Evolutionary conservation across 768 basidiomycete genomes (phyloP).

Genomic region (Tricholomella constricta): DNA sequence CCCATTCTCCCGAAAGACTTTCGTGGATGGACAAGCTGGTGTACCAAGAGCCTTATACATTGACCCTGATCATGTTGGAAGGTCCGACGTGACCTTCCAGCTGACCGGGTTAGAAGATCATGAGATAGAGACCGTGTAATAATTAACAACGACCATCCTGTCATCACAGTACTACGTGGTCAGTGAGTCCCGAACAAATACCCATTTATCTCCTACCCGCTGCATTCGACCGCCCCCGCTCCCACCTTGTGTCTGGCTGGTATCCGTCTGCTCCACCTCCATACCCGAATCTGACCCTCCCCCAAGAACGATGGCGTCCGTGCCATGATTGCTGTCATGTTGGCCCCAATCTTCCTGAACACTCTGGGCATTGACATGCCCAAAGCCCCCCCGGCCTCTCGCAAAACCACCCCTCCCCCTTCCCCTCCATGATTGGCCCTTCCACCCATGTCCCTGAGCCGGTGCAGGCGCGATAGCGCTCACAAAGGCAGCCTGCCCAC

Average conservation of each 20-base stretch:
- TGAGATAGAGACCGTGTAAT: slow-evolving; percentile 40
- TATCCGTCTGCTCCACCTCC: slow-evolving; percentile 16
- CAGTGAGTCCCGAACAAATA: slow-evolving; percentile 55
- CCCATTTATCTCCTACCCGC: slow-evolving; percentile 71
- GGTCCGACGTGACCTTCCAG: slow-evolving; percentile 45
- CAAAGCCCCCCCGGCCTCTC: slow-evolving; percentile 42
- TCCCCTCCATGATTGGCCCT: slow-evolving; percentile 31
- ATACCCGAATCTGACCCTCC: slow-evolving; percentile 34
- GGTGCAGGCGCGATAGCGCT: slow-evolving; percentile 13
- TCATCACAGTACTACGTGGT: slow-evolving; percentile 24
- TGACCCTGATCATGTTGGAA: slow-evolving; percentile 22
- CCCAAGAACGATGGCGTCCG: slow-evolving; percentile 64
- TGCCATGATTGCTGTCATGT: slow-evolving; percentile 35
- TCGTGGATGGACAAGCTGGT: slow-evolving; percentile 28
- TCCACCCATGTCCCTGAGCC: slow-evolving; percentile 22
- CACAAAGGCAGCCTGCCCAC: slow-evolving; percentile 26
- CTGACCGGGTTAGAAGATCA: slow-evolving; percentile 46
- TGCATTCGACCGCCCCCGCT: slow-evolving; percentile 61
- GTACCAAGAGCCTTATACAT: slow-evolving; percentile 48
- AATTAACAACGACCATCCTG: slow-evolving; percentile 26
- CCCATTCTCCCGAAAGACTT: slow-evolving; percentile 49
- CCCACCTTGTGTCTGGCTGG: slow-evolving; percentile 4
- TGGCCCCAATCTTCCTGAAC: slow-evolving; percentile 37
- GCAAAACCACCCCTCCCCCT: slow-evolving; percentile 35
- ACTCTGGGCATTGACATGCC: slow-evolving; percentile 52